These are phyloP conservation scores for Camellia granthamiana DNA, from an alignment of 148 eudicot genomes.

Conservation along the genomic window DNA sequence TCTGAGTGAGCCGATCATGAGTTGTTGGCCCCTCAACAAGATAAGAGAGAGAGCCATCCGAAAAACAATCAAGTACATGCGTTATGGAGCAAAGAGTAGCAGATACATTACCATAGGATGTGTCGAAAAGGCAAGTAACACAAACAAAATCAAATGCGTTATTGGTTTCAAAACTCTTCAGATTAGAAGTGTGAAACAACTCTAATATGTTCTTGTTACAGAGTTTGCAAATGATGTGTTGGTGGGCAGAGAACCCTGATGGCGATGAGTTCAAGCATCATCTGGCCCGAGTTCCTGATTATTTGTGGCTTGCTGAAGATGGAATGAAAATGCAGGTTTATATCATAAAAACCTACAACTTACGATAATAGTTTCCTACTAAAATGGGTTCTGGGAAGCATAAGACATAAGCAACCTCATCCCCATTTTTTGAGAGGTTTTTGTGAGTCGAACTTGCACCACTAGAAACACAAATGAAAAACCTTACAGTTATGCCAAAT, in stretches of 20 bases:
- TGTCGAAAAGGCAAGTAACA: background rate
- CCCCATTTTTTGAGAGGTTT: too few relatives aligned
- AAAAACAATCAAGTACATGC: conserved; percentile 12
- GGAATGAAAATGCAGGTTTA: conserved; percentile 19
- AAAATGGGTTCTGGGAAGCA: too few relatives aligned
- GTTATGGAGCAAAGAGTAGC: conserved; percentile 8
- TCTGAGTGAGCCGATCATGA: conserved; percentile 6
- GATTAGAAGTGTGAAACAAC: too few relatives aligned
- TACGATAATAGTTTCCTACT: background rate
- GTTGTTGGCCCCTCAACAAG: conserved; percentile 14
- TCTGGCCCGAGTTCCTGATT: conserved; percentile 22
- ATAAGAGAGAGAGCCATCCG: conserved; percentile 15
- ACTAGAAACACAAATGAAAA: too few relatives aligned
- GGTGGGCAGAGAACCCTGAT: conserved; percentile 12
- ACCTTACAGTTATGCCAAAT: too few relatives aligned
- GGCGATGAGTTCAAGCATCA: conserved; percentile 18
- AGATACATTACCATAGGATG: conserved; percentile 18
- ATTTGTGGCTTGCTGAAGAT: conserved; percentile 22
- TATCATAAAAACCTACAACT: background rate
- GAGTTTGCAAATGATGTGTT: conserved; percentile 10
- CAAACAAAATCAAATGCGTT: background rate
- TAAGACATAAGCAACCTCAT: too few relatives aligned
- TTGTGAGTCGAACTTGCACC: too few relatives aligned
- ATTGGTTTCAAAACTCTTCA: too few relatives aligned
- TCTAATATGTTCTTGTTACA: background rate